phyloP scores from a whole-genome alignment of 331 rosid genomes.

The Malus hybrid region DNA sequence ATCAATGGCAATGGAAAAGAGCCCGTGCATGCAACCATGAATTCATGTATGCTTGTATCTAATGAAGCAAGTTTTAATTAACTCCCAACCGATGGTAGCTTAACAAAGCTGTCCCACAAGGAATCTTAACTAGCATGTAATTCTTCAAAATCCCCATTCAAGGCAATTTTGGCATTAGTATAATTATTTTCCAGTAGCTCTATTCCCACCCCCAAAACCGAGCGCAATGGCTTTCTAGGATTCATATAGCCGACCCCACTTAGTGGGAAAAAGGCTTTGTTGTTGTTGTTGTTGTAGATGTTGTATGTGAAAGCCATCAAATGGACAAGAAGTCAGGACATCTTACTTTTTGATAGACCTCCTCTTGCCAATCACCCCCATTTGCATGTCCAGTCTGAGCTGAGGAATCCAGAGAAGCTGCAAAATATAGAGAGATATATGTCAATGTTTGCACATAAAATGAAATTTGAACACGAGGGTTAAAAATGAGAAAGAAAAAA shows the following conservation, averaged over 20 bases:
- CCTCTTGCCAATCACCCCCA: constrained; percentile 89
- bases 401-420: constrained; percentile 81
- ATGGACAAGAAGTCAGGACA: constrained; percentile 8
- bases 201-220: background rate
- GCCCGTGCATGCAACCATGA: background rate
- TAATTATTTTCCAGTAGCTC: background rate
- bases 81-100: background rate
- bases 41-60: background rate
- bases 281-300: background rate
- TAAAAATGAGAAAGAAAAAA: too few relatives aligned
- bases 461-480: background rate
- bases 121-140: too few relatives aligned
- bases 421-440: constrained; percentile 9
- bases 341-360: constrained; percentile 66
- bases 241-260: too few relatives aligned
- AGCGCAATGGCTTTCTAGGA: too few relatives aligned
- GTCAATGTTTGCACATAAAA: constrained; percentile 2
- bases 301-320: background rate
- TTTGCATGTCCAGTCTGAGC: constrained; percentile 60
- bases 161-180: too few relatives aligned
- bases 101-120: background rate
- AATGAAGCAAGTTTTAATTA: background rate
- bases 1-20: background rate
- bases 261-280: too few relatives aligned
- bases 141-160: too few relatives aligned